These are phyloP conservation scores for Bryopsis sp. DNA, from an alignment of 139 green algal genomes.

Conservation along the genomic window DNA sequence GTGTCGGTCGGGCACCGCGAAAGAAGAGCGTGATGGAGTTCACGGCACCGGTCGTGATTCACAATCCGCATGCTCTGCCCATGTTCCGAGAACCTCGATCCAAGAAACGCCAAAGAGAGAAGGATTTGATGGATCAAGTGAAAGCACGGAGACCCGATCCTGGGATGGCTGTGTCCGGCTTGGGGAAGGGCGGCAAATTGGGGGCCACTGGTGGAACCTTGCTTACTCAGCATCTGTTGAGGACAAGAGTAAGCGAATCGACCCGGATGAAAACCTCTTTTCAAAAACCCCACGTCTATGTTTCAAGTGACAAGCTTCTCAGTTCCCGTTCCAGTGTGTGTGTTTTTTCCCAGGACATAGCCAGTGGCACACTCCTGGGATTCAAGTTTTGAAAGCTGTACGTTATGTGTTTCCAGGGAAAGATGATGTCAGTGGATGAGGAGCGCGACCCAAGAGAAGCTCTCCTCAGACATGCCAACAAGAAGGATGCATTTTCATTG, in stretches of 20 bases:
- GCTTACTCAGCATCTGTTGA: slow-evolving; percentile 80
- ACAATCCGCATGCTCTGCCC: slow-evolving; percentile 75
- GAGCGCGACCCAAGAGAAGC: slow-evolving; percentile 54
- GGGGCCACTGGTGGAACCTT: slow-evolving; percentile 65
- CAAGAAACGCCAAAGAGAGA: slow-evolving; percentile 21
- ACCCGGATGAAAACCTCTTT: too few relatives aligned
- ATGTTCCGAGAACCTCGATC: slow-evolving; percentile 50
- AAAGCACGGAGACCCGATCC: slow-evolving; percentile 51
- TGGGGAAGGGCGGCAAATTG: slow-evolving; percentile 56
- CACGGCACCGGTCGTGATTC: slow-evolving; percentile 55
- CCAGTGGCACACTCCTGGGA: too few relatives aligned
- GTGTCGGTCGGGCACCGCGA: slow-evolving; percentile 41
- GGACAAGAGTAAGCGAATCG: slow-evolving; percentile 40
- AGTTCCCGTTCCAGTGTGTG: neutral
- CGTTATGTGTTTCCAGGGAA: slow-evolving; percentile 40
- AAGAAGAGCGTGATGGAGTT: slow-evolving; percentile 49
- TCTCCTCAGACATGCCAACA: slow-evolving; percentile 58
- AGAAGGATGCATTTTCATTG: slow-evolving; percentile 38
- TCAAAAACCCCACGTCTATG: too few relatives aligned
- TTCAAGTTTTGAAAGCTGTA: neutral
- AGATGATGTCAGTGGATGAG: slow-evolving; percentile 45
- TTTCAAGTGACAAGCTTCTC: neutral
- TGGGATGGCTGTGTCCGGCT: slow-evolving; percentile 37
- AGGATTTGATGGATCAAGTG: slow-evolving; percentile 34
- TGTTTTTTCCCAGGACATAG: neutral